Base-by-base conservation (phyloP, 2,329 filamentous ascomycete species). In the Fusarium odoratissimum region DNA sequence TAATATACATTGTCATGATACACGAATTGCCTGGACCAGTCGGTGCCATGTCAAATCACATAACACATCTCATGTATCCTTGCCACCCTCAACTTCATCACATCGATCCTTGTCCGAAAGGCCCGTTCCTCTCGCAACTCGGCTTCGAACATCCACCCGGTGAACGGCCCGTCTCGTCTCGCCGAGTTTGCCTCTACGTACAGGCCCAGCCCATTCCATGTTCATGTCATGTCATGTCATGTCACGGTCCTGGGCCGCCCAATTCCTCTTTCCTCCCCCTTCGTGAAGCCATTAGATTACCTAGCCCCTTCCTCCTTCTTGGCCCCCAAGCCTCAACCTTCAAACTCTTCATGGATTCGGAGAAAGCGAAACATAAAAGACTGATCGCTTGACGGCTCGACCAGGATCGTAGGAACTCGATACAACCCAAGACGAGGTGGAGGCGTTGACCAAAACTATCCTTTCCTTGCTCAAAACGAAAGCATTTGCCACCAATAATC, bases 221-320 rank as follows among this genome's bases (percentile, higher is more conserved):
- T 33, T 48, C 25, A 46, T 49, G 25, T 19, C 60, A 49, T 46
- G 41, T 28, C 45, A 41, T 33, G 54, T 19, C 31, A 60, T 60
- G 59, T 19, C 40, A 59, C 46, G 21, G 48, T 57, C 21, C 60
- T 25, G 49, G 52, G 44, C 33, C 61, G 66, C 30, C 28, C 13
- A 46, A 74, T 77, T 68, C 40, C 72, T 71, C 73, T 69, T 75
- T 44, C 52, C 72, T 69, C 75, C 75, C 68, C 73, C 68, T 76
- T 73, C 71, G 56, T 31, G 33, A 57, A 40, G 51, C 40, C 42
- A 48, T 48, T 67, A 57, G 59, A 67, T 65, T 69, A 37, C 52
- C 63, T 46, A 63, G 38, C 65, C 72, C 56, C 67, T 61, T 67
- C 35, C 49, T 49, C 69, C 54, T 56, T 52, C 56, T 42, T 67